Evolutionary conservation across 371 early-diverging fungal species (phyloP).

Genomic region (Nosema muscidifuracis): DNA sequence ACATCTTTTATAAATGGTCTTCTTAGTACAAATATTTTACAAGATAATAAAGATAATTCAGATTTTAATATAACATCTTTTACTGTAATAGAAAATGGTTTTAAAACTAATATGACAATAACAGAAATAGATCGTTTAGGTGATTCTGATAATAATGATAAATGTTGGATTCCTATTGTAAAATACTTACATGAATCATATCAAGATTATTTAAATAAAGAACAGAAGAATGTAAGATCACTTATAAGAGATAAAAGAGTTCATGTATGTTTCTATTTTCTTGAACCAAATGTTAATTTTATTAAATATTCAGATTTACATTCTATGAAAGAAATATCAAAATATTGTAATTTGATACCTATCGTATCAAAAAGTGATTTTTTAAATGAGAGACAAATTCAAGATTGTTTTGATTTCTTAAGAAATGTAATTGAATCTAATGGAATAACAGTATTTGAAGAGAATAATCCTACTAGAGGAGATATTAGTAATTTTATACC

Average conservation of each 20-base stretch:
- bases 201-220: constrained; percentile 50
- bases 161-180: constrained; percentile 42
- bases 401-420: constrained; percentile 25
- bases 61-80: constrained; percentile 34
- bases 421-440: constrained; percentile 37
- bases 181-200: constrained; percentile 46
- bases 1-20: constrained; percentile 70
- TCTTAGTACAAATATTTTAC: constrained; percentile 68
- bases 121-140: constrained; percentile 58
- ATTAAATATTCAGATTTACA: constrained; percentile 49
- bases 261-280: constrained; percentile 57
- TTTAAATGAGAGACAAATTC: constrained; percentile 34
- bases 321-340: constrained; percentile 56
- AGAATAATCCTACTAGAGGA: constrained; percentile 29
- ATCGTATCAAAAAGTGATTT: constrained; percentile 59
- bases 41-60: neutral
- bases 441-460: constrained; percentile 38
- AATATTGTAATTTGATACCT: constrained; percentile 57
- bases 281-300: constrained; percentile 39
- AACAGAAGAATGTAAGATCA: constrained; percentile 40
- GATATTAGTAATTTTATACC: constrained; percentile 37
- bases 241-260: constrained; percentile 56
- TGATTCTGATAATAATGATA: constrained; percentile 44
- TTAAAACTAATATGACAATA: constrained; percentile 50
- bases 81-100: constrained; percentile 38